Conservation (phyloP, 129 eudicot species). For the sunflower (Helianthus annuus) region DNA sequence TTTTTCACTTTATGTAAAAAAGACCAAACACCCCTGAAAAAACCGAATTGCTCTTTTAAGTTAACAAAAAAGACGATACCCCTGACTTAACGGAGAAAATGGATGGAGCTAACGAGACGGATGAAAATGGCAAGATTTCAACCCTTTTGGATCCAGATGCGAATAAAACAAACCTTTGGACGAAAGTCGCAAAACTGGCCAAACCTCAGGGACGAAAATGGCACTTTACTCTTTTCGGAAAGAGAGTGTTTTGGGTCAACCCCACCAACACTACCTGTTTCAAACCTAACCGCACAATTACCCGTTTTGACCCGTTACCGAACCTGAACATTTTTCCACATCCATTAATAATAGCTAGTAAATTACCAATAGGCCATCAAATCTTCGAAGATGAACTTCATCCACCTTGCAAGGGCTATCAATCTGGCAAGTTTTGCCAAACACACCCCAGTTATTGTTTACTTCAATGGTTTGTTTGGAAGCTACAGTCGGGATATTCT, state of each 20-base stretch:
- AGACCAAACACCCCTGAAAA: too few relatives aligned
- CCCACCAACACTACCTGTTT: background rate
- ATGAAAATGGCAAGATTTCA: too few relatives aligned
- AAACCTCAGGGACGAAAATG: too few relatives aligned
- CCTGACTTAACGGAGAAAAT: too few relatives aligned
- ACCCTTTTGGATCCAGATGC: too few relatives aligned
- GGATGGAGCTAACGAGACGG: too few relatives aligned
- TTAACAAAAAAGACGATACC: too few relatives aligned
- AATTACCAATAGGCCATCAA: constrained; percentile 90
- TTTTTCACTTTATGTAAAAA: too few relatives aligned
- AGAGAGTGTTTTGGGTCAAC: constrained; percentile 3
- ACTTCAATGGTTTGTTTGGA: constrained; percentile 55
- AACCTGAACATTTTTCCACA: background rate
- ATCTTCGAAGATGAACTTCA: constrained; percentile 97
- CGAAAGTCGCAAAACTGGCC: too few relatives aligned
- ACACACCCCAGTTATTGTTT: constrained; percentile 84
- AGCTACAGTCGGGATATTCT: constrained; percentile 42
- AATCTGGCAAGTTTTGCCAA: constrained; percentile 74
- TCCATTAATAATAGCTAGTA: constrained; percentile 19
- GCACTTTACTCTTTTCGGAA: background rate
- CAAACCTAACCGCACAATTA: background rate
- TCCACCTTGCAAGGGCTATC: constrained; percentile 78
- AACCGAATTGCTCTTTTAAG: too few relatives aligned
- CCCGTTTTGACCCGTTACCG: constrained; percentile 9
- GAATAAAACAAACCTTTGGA: too few relatives aligned